A percentile compares a stretch with the other conserved stretches of the same genome.
These are phyloP conservation scores for Postia placenta DNA, from an alignment of 768 basidiomycete genomes.

Conservation along the genomic window DNA sequence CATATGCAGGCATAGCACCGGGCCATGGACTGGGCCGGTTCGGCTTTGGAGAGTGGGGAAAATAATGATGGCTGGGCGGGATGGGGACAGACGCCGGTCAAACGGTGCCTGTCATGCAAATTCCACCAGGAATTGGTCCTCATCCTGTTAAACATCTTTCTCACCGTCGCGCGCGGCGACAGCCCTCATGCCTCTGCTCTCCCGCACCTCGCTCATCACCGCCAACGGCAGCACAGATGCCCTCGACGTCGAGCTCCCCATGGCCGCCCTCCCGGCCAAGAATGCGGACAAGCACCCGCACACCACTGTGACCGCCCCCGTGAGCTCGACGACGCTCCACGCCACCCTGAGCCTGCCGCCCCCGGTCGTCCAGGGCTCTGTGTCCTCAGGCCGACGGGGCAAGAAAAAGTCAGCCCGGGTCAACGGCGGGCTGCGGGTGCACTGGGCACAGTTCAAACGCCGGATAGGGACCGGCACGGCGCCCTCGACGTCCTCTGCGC, in stretches of 20 bases:
- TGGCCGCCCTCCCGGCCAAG: neutral
- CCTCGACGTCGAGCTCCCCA: neutral
- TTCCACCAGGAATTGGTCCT: no score
- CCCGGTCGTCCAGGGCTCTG: constrained; percentile 10
- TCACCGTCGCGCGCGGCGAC: constrained; percentile 6
- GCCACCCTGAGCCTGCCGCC: constrained; percentile 11
- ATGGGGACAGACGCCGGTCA: no score
- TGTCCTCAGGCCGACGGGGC: constrained; percentile 9
- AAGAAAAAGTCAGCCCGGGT: constrained; percentile 21
- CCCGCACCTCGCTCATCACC: constrained; percentile 14
- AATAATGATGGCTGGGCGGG: no score
- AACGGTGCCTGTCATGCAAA: no score
- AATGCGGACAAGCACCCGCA: neutral
- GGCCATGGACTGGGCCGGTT: no score
- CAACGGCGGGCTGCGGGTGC: constrained; percentile 20
- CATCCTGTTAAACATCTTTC: neutral
- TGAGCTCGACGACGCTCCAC: neutral
- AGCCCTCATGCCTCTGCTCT: constrained; percentile 15
- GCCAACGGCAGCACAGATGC: neutral
- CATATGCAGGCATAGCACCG: no score
- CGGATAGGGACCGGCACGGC: constrained; percentile 29
- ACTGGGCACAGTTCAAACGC: constrained; percentile 26
- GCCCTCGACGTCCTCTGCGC: constrained; percentile 44
- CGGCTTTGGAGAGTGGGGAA: no score
- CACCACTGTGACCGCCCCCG: neutral